These are phyloP conservation scores for Myxozyma geophila DNA, from an alignment of 805 yeast species.

Conservation along the genomic window DNA sequence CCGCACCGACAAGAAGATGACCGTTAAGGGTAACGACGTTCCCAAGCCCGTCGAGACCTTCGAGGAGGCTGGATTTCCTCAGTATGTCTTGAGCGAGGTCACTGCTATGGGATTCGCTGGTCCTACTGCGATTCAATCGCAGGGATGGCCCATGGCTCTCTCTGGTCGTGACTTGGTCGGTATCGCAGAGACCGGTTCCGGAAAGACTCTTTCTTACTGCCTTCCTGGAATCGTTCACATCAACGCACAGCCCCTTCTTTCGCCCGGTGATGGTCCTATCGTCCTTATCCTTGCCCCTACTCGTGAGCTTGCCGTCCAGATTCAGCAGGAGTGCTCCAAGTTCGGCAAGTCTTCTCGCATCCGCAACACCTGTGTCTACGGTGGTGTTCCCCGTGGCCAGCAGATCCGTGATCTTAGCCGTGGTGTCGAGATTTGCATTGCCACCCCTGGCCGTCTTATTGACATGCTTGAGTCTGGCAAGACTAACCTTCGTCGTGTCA, in stretches of 20 bases:
- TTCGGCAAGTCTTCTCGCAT: slow-evolving; percentile 91
- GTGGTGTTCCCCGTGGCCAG: slow-evolving; percentile 99
- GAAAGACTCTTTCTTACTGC: slow-evolving; percentile 96
- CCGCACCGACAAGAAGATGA: slow-evolving; percentile 86
- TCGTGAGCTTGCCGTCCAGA: slow-evolving; percentile 98
- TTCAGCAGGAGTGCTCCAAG: slow-evolving; percentile 93
- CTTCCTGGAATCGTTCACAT: slow-evolving; percentile 92
- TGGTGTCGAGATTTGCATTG: slow-evolving; percentile 95
- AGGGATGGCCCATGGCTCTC: slow-evolving; percentile 99
- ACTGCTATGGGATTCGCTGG: slow-evolving; percentile 87
- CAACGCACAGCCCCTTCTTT: slow-evolving; percentile 93
- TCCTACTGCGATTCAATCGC: slow-evolving; percentile 98
- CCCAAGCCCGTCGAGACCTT: slow-evolving; percentile 93
- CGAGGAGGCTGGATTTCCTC: slow-evolving; percentile 98
- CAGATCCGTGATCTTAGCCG: slow-evolving; percentile 94
- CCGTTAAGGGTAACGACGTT: slow-evolving; percentile 76
- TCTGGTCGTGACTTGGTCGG: slow-evolving; percentile 99
- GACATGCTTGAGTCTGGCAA: slow-evolving; percentile 95
- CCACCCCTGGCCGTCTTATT: slow-evolving; percentile 98
- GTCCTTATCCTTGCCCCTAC: slow-evolving; percentile 96
- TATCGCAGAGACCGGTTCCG: slow-evolving; percentile 98
- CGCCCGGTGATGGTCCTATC: slow-evolving; percentile 97
- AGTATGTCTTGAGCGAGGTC: slow-evolving; percentile 86
- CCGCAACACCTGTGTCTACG: slow-evolving; percentile 83
- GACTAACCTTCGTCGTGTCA: slow-evolving; percentile 94